Evolutionary conservation across 306 rosid genomes (phyloP).

Genomic region (Datisca glomerata): DNA sequence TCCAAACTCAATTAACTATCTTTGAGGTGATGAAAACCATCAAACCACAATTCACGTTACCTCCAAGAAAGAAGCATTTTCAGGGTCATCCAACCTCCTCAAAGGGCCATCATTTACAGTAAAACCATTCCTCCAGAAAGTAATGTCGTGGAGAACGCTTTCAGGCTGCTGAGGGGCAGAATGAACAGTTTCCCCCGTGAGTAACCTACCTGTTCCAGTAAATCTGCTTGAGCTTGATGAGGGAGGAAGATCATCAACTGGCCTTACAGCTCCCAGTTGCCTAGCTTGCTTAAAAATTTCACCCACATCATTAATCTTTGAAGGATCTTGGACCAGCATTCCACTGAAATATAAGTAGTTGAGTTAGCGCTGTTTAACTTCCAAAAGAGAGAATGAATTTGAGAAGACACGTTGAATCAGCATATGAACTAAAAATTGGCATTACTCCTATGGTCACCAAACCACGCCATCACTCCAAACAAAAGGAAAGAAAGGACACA

Average conservation of each 20-base stretch:
- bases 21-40: background rate
- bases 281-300: constrained; percentile 79
- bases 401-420: too few species aligned
- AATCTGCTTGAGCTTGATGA: constrained; percentile 84
- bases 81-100: constrained; percentile 96
- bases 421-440: too few species aligned
- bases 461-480: too few species aligned
- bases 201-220: constrained; percentile 83
- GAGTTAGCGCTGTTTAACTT: too few species aligned
- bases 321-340: constrained; percentile 98
- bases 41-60: constrained; percentile 21
- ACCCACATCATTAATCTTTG: constrained; percentile 79
- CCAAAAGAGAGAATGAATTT: too few species aligned
- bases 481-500: too few species aligned
- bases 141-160: constrained; percentile 71
- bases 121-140: constrained; percentile 88
- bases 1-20: too few species aligned
- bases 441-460: too few species aligned
- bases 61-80: constrained; percentile 85
- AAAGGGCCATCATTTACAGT: constrained; percentile 83
- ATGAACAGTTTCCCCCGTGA: constrained; percentile 64
- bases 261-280: constrained; percentile 82
- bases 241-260: constrained; percentile 58
- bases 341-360: constrained; percentile 50
- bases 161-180: constrained; percentile 76